Evolutionary conservation across 257 asterid species (phyloP).

Genomic region (Leonotis leonurus): DNA sequence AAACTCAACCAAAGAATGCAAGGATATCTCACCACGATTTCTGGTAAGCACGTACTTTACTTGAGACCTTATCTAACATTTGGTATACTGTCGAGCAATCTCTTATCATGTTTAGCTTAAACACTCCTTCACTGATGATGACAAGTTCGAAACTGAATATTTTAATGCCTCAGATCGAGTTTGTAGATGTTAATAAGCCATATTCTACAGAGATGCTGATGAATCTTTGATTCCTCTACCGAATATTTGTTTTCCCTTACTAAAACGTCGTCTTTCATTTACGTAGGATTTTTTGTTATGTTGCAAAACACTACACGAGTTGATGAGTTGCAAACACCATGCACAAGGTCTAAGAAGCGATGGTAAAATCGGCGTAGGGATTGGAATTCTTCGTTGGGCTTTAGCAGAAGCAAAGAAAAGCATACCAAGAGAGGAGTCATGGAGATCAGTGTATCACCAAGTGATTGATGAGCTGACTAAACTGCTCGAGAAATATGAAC

Average conservation of each 20-base stretch:
- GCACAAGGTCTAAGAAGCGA: constrained; percentile 37
- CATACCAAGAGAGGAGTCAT: constrained; percentile 43
- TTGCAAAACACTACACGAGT: constrained; percentile 40
- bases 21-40: constrained; percentile 39
- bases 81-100: neutral
- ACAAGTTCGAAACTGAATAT: neutral
- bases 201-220: neutral
- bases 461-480: constrained; percentile 27
- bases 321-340: constrained; percentile 41
- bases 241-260: neutral
- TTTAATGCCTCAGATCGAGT: neutral
- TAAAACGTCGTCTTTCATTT: neutral
- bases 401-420: constrained; percentile 27
- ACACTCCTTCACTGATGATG: neutral
- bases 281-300: constrained; percentile 46
- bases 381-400: constrained; percentile 46
- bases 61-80: no score
- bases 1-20: constrained; percentile 36
- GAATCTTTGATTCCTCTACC: neutral
- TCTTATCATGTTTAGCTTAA: neutral
- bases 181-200: neutral
- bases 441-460: constrained; percentile 34
- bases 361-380: constrained; percentile 40
- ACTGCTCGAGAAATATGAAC: constrained; percentile 43
- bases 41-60: constrained; percentile 42